Evolutionary conservation across 768 basidiomycete genomes (phyloP).

Genomic region (Botryobasidium botryosum): DNA sequence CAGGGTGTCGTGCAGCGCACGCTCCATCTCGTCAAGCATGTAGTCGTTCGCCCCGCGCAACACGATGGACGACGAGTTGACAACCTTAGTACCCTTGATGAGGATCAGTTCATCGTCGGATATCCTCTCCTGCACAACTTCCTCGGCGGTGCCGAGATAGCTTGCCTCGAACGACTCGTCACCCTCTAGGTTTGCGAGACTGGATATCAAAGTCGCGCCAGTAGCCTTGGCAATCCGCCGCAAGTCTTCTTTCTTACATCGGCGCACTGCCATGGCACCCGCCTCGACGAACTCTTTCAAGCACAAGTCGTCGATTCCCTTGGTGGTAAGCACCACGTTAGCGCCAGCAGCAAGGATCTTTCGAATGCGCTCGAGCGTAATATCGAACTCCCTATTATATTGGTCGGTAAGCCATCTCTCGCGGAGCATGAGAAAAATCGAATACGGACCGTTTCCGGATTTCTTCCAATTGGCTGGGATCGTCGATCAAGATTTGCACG

Average conservation of each 20-base stretch:
- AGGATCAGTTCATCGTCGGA: conserved; percentile 97
- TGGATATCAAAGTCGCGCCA: conserved; percentile 82
- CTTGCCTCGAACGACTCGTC: conserved; percentile 93
- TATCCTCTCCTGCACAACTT: conserved; percentile 92
- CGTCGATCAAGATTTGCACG: conserved; percentile 91
- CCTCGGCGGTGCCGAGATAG: conserved; percentile 83
- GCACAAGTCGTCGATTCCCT: conserved; percentile 96
- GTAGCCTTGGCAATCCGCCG: conserved; percentile 94
- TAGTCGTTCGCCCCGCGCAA: conserved; percentile 97
- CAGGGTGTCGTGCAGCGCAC: conserved; percentile 84
- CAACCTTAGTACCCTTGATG: conserved; percentile 94
- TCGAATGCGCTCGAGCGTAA: conserved; percentile 85
- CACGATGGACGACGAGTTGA: conserved; percentile 83
- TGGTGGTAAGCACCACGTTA: conserved; percentile 92
- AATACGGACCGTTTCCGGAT: conserved; percentile 69
- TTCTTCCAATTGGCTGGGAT: conserved; percentile 90
- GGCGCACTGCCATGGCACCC: conserved; percentile 94
- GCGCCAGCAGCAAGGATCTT: conserved; percentile 94
- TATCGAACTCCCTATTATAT: conserved; percentile 67
- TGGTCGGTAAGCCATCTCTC: background rate
- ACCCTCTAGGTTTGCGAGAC: conserved; percentile 89
- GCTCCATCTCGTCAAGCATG: conserved; percentile 99
- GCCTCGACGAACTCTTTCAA: conserved; percentile 98
- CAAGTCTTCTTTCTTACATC: conserved; percentile 95
- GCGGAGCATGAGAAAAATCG: background rate